Evolutionary conservation across 108 stramenopile genomes (phyloP).

Genomic region (Mediolabrus comicus): DNA sequence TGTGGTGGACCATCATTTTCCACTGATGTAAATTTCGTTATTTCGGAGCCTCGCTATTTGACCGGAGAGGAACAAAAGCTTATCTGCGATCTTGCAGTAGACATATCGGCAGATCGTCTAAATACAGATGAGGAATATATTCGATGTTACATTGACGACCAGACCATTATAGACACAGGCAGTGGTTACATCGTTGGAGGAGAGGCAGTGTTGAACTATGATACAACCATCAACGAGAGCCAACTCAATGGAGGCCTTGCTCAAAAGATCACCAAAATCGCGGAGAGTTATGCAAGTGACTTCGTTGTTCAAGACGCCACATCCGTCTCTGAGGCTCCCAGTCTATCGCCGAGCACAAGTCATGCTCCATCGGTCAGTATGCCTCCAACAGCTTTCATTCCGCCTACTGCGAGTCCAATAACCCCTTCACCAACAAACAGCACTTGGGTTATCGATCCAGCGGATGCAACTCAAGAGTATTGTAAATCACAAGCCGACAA

Average conservation of each 20-base stretch:
- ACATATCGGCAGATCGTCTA: conserved; percentile 8
- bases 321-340: conserved; percentile 26
- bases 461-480: background rate
- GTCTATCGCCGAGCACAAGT: conserved; percentile 6
- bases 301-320: conserved; percentile 17
- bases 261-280: conserved; percentile 7
- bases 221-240: conserved; percentile 8
- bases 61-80: conserved; percentile 43
- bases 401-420: background rate
- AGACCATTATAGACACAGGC: conserved; percentile 9
- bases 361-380: background rate
- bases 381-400: background rate
- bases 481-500: background rate
- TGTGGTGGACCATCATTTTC: conserved; percentile 21
- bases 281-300: conserved; percentile 15
- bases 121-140: conserved; percentile 1
- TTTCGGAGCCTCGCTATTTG: conserved; percentile 17
- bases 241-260: background rate
- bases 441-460: background rate
- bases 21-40: conserved; percentile 8
- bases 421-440: background rate
- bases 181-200: conserved; percentile 11
- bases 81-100: conserved; percentile 23
- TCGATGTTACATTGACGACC: conserved; percentile 29
- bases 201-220: conserved; percentile 26